phyloP scores from a whole-genome alignment of 108 stramenopile genomes.

The Skeletonema costatum region DNA sequence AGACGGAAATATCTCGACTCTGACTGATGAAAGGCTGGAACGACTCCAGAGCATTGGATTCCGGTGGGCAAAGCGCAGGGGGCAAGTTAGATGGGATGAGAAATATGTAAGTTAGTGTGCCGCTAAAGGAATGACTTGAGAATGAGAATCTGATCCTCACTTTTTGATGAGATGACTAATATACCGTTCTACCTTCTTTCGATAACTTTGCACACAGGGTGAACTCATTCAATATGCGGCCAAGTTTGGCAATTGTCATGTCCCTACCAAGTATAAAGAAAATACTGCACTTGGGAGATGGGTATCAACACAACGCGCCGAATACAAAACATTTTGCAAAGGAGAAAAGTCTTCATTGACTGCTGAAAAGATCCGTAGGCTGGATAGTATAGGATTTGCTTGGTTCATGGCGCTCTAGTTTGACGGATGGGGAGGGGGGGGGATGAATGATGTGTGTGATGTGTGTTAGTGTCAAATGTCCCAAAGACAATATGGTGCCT shows the following conservation, averaged over 20 bases:
- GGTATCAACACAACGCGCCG: conserved; percentile 49
- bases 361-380: conserved; percentile 32
- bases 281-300: conserved; percentile 51
- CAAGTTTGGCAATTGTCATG: conserved; percentile 31
- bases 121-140: neutral
- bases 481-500: too few species aligned
- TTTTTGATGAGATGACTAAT: neutral
- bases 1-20: conserved; percentile 43
- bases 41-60: conserved; percentile 38
- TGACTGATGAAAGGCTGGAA: conserved; percentile 35
- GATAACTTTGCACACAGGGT: neutral
- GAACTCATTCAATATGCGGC: conserved; percentile 23
- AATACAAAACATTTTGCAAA: conserved; percentile 45
- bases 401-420: conserved; percentile 27
- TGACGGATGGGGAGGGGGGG: too few species aligned
- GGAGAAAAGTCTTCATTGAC: conserved; percentile 40
- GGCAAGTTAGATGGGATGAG: conserved; percentile 47
- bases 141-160: too few species aligned
- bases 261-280: conserved; percentile 39
- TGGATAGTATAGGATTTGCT: conserved; percentile 16
- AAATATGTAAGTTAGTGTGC: conserved; percentile 33
- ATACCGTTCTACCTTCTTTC: neutral
- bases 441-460: too few species aligned
- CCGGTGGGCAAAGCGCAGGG: conserved; percentile 49
- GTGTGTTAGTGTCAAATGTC: too few species aligned